phyloP scores from a whole-genome alignment of 352 stramenopile species.

The Peronosclerospora sorghi region DNA sequence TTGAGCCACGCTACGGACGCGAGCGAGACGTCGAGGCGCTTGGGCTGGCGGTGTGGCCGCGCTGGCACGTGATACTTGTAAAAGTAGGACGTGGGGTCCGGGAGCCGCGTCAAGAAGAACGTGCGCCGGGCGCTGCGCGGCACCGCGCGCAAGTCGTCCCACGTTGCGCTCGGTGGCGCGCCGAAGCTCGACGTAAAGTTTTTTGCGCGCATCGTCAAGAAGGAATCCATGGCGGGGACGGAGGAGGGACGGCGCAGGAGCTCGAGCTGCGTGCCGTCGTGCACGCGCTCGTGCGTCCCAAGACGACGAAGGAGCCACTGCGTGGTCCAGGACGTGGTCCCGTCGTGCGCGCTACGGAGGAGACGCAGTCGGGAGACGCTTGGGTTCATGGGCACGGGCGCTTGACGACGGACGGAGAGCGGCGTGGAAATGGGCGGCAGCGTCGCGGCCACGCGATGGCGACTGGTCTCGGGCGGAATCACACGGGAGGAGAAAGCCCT shows the following conservation, averaged over 20 bases:
- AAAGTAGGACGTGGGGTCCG: slow-evolving; percentile 84
- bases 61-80: slow-evolving; percentile 85
- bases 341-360: slow-evolving; percentile 61
- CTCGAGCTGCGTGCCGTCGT: slow-evolving; percentile 47
- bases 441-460: slow-evolving; percentile 71
- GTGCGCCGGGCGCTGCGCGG: slow-evolving; percentile 47
- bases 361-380: slow-evolving; percentile 61
- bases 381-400: slow-evolving; percentile 38
- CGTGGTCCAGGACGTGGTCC: slow-evolving; percentile 62
- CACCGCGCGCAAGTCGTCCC: slow-evolving; percentile 56
- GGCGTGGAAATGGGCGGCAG: slow-evolving; percentile 76
- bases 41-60: slow-evolving; percentile 48
- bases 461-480: slow-evolving; percentile 78
- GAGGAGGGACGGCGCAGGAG: slow-evolving; percentile 53
- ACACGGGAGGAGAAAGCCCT: slow-evolving; percentile 75
- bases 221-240: slow-evolving; percentile 41
- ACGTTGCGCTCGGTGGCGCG: slow-evolving; percentile 52
- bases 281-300: slow-evolving; percentile 41
- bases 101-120: slow-evolving; percentile 79
- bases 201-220: slow-evolving; percentile 74
- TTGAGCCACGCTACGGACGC: slow-evolving; percentile 67
- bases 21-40: slow-evolving; percentile 45
- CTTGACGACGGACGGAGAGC: slow-evolving; percentile 53
- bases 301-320: too few species aligned
- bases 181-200: slow-evolving; percentile 77